phyloP scores from a whole-genome alignment of 768 basidiomycete genomes.

The Hemileccinum rubropunctum region DNA sequence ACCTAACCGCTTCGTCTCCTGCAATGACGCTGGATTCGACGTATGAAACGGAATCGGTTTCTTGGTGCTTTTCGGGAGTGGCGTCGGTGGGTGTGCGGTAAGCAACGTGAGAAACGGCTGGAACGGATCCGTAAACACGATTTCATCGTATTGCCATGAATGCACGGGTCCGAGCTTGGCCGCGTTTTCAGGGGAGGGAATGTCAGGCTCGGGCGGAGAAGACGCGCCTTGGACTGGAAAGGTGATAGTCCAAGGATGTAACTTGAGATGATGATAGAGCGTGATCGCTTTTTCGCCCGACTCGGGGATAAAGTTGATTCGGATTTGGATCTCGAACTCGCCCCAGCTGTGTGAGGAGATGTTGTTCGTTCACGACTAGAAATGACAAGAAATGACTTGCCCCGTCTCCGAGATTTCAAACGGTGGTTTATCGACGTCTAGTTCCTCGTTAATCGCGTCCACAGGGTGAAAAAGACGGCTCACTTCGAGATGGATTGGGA shows the following conservation, averaged over 20 bases:
- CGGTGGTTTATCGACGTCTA: constrained; percentile 89
- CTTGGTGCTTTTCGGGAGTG: constrained; percentile 58
- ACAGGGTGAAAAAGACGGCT: constrained; percentile 20
- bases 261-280: constrained; percentile 91
- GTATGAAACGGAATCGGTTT: constrained; percentile 72
- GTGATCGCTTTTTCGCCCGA: constrained; percentile 87
- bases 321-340: constrained; percentile 95
- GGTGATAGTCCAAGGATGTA: constrained; percentile 80
- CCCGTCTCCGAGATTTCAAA: constrained; percentile 97
- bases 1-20: constrained; percentile 59
- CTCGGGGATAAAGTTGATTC: constrained; percentile 85
- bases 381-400: constrained; percentile 35
- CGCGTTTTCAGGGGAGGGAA: constrained; percentile 65
- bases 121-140: constrained; percentile 94
- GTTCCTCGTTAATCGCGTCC: not conserved
- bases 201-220: constrained; percentile 52
- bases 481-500: constrained; percentile 85
- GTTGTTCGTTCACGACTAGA: not conserved
- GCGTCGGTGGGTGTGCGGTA: constrained; percentile 78
- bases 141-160: constrained; percentile 98
- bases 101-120: constrained; percentile 81
- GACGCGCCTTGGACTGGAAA: constrained; percentile 15
- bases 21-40: constrained; percentile 56
- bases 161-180: constrained; percentile 77
- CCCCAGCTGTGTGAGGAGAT: constrained; percentile 67